These are phyloP conservation scores for Microsporum audouinii DNA, from an alignment of 2,329 filamentous ascomycete species.

Conservation along the genomic window DNA sequence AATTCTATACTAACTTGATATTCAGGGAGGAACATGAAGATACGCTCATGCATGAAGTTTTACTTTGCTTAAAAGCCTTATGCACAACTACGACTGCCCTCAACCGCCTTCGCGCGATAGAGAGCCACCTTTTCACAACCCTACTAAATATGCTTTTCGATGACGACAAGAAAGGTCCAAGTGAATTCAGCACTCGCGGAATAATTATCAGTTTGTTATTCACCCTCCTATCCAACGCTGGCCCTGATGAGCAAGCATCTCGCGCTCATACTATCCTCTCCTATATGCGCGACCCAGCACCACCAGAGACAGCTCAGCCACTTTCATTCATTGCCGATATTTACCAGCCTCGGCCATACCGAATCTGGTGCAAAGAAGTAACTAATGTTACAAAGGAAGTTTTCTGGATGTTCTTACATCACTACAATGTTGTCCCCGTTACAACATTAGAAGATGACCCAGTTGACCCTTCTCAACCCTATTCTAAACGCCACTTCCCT, in stretches of 20 bases:
- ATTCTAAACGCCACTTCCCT: slow-evolving; percentile 59
- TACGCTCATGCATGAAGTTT: slow-evolving; percentile 75
- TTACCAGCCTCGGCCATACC: slow-evolving; percentile 75
- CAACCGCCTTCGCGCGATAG: slow-evolving; percentile 67
- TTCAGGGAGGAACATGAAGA: slow-evolving; percentile 88
- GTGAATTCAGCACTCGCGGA: slow-evolving; percentile 85
- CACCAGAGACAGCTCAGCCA: slow-evolving; percentile 62
- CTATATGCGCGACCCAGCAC: slow-evolving; percentile 70
- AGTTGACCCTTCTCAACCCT: slow-evolving; percentile 21
- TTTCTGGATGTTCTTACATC: slow-evolving; percentile 97
- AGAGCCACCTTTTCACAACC: slow-evolving; percentile 70
- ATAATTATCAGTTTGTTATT: slow-evolving; percentile 84
- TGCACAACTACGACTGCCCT: slow-evolving; percentile 84
- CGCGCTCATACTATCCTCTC: slow-evolving; percentile 63
- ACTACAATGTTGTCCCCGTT: slow-evolving; percentile 69
- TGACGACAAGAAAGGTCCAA: slow-evolving; percentile 94
- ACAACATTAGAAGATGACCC: slow-evolving; percentile 24
- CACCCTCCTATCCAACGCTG: slow-evolving; percentile 65
- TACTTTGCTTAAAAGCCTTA: slow-evolving; percentile 86
- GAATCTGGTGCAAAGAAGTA: slow-evolving; percentile 87
- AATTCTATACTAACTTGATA: slow-evolving; percentile 6
- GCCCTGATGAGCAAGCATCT: slow-evolving; percentile 49
- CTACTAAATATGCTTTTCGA: slow-evolving; percentile 85
- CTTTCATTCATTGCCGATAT: slow-evolving; percentile 83
- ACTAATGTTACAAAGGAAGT: slow-evolving; percentile 92